Base-by-base conservation (phyloP, 176 grass and related monocot genomes). In the Poa pratensis region DNA sequence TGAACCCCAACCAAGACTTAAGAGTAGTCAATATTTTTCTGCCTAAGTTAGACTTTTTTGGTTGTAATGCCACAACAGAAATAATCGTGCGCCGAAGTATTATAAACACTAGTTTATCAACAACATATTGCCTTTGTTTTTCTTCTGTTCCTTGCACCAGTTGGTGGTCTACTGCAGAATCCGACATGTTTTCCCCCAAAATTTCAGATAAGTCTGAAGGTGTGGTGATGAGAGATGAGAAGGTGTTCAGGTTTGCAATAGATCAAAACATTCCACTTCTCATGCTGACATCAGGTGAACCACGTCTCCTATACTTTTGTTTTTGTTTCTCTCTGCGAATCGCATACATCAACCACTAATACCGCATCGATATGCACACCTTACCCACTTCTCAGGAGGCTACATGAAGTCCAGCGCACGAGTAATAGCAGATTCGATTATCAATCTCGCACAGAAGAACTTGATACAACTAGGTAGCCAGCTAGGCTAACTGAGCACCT, bases 321-420 rank as follows among this genome's bases (percentile, higher is more conserved):
- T 55, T 1, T 66, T 73, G 18, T 6, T 1, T 55, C 14, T 75
- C 16, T 51, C 23, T 75, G 15, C 15, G 3, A 10, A 83, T 26
- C 5, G 6, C 32, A 24, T 18, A 6, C 18, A 69, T 69, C 34
- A 40, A 13, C 16, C 9, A 50, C 52, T 85, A 76, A 77, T 28
- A 8, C 17, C 3, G 0, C 68, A 67, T 50, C 52, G 9, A 14
- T 65, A n/a, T 85, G 55, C 20, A 46, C 19, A 3, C 3, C 28
- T 35, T 20, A 58, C 28, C 59, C 14, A 46, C 55, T 49, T 69
- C 23, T 91, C 79, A 95, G 96, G 96, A 69, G 96, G 96, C 49
- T 98, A 95, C 75, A 98, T 98, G 96, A 98, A 95, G 89, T 95
- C 89, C 3, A 98, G 91, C 15, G 93, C 96, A 26, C 87, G 93